Percentiles rank a stretch among this genome's conserved stretches.
These are phyloP conservation scores for Guillardia theta DNA, from an alignment of 78 protist species.

Conservation along the genomic window DNA sequence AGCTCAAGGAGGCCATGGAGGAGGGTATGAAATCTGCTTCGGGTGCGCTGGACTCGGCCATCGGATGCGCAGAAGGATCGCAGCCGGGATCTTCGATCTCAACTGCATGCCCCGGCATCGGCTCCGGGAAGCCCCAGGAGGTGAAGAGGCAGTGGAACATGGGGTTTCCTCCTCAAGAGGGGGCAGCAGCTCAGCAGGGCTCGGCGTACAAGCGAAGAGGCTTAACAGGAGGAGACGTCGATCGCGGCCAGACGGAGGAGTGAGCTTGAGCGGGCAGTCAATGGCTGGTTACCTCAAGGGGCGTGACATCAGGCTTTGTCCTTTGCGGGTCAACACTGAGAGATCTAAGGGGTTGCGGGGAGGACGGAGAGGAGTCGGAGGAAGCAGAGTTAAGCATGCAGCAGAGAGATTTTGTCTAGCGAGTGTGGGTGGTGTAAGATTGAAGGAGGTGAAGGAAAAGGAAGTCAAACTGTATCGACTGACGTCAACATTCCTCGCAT, in stretches of 20 bases:
- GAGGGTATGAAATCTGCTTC: not conserved
- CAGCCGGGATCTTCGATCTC: not conserved
- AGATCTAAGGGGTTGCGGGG: too few relatives aligned
- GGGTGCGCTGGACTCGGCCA: not conserved
- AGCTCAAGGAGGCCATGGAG: not conserved
- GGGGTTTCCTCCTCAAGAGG: constrained; percentile 4
- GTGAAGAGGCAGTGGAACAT: not conserved
- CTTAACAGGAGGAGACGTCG: not conserved
- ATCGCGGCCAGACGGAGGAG: not conserved
- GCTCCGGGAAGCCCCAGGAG: not conserved
- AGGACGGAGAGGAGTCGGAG: too few relatives aligned
- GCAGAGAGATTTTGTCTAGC: too few relatives aligned
- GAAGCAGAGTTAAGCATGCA: too few relatives aligned
- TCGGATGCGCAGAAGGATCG: not conserved
- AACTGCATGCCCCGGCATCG: not conserved
- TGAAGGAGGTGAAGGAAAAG: too few relatives aligned
- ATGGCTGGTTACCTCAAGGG: too few relatives aligned
- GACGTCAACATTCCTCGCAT: too few relatives aligned
- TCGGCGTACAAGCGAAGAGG: not conserved
- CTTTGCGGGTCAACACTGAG: too few relatives aligned
- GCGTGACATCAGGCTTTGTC: too few relatives aligned
- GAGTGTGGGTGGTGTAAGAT: too few relatives aligned
- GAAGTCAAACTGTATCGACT: too few relatives aligned
- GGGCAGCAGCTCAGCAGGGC: not conserved
- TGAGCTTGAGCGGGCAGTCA: too few relatives aligned